Percentiles rank a stretch among this genome's conserved stretches.
These are phyloP conservation scores for Pseudomicrostroma phylloplanum DNA, from an alignment of 1,284 basidiomycete species.

Conservation along the genomic window DNA sequence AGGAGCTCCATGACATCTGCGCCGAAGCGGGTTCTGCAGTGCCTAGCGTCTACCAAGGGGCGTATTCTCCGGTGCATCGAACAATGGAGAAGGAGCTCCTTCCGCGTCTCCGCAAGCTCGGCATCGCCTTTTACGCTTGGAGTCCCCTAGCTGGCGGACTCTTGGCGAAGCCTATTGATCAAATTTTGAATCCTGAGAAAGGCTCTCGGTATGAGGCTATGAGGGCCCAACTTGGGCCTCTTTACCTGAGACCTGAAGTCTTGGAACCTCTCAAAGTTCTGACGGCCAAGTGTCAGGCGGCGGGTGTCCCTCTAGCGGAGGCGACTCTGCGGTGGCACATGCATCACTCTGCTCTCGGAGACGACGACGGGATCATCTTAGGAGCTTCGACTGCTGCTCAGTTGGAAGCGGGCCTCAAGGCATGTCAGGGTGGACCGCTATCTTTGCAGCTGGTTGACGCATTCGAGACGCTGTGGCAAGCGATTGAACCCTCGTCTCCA, in stretches of 20 bases:
- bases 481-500: too few relatives aligned
- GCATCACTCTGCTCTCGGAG: conserved; percentile 9
- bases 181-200: conserved; percentile 8
- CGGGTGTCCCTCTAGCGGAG: conserved; percentile 4
- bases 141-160: conserved; percentile 41
- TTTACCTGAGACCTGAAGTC: conserved; percentile 8
- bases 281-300: neutral
- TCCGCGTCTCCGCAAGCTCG: conserved; percentile 54
- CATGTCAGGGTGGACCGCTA: too few relatives aligned
- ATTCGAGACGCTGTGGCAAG: too few relatives aligned
- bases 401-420: conserved; percentile 2
- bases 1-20: conserved; percentile 6
- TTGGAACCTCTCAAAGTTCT: conserved; percentile 8
- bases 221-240: neutral
- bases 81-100: conserved; percentile 24
- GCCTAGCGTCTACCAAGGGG: conserved; percentile 65
- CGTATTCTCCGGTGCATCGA: conserved; percentile 31
- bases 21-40: conserved; percentile 35
- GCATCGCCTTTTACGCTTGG: conserved; percentile 56
- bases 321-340: conserved; percentile 8
- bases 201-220: conserved; percentile 11
- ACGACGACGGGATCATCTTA: conserved; percentile 11
- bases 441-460: too few relatives aligned
- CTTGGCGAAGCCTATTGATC: conserved; percentile 14
- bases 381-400: conserved; percentile 10